Percentiles rank a stretch among this genome's conserved stretches.
phyloP scores from a whole-genome alignment of 75 land plant species.

The Cupressus sempervirens region DNA sequence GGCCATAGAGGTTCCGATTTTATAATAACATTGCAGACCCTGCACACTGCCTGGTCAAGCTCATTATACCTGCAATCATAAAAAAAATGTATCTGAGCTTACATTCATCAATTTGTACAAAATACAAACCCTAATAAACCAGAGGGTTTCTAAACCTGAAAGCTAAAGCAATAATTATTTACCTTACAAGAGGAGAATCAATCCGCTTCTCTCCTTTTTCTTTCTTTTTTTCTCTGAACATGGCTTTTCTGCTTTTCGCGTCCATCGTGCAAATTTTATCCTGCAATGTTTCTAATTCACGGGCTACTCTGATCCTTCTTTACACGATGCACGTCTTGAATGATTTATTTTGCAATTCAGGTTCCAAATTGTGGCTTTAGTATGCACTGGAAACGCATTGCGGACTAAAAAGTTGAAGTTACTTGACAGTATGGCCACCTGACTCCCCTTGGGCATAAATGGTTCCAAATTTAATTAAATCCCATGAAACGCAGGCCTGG shows the following conservation, averaged over 20 bases:
- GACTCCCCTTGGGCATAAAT: neutral
- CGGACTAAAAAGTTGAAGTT: neutral
- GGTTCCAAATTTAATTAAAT: no score
- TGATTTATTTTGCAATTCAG: neutral
- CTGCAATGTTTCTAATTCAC: neutral
- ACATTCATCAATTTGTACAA: neutral
- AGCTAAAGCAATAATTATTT: neutral
- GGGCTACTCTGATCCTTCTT: neutral
- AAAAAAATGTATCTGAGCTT: neutral
- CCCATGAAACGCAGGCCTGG: no score
- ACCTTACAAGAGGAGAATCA: constrained; percentile 66
- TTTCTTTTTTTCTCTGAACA: constrained; percentile 39
- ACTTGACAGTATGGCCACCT: neutral
- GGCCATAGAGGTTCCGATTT: constrained; percentile 77
- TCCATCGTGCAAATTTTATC: constrained; percentile 23
- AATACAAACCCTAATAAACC: neutral
- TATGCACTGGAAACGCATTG: neutral
- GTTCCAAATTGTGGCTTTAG: neutral
- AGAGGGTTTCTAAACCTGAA: neutral
- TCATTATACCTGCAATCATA: constrained; percentile 66
- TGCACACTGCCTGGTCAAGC: constrained; percentile 68
- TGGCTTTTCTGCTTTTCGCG: constrained; percentile 40
- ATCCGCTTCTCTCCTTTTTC: constrained; percentile 52
- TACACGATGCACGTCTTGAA: neutral
- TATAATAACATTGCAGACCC: constrained; percentile 66